These are phyloP conservation scores for Penicillium manginii DNA, from an alignment of 495 filamentous ascomycete species.

Conservation along the genomic window DNA sequence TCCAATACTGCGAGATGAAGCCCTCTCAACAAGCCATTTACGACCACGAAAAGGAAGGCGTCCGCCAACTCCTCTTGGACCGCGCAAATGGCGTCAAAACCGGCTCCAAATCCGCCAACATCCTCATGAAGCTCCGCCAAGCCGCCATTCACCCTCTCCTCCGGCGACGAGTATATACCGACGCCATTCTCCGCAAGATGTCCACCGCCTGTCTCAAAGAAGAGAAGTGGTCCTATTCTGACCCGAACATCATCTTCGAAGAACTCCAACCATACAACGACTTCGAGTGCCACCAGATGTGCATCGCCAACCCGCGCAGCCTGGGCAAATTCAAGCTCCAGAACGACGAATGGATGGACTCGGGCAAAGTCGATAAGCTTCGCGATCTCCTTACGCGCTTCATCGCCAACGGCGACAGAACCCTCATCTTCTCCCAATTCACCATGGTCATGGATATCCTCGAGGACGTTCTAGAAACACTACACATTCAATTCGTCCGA, in stretches of 20 bases:
- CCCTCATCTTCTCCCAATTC: constrained; percentile 90
- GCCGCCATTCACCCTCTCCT: constrained; percentile 92
- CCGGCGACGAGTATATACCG: constrained; percentile 77
- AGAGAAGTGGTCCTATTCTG: constrained; percentile 58
- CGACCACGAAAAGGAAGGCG: constrained; percentile 57
- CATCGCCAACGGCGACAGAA: constrained; percentile 81
- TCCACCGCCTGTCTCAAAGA: constrained; percentile 72
- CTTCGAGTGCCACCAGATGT: constrained; percentile 82
- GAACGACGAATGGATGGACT: constrained; percentile 83
- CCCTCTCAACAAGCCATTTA: constrained; percentile 72
- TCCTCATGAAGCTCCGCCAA: constrained; percentile 89
- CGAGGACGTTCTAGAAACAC: constrained; percentile 74
- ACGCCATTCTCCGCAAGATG: constrained; percentile 76
- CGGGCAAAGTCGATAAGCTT: constrained; percentile 84
- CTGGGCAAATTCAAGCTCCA: constrained; percentile 73
- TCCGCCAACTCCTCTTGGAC: constrained; percentile 57
- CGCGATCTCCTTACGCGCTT: constrained; percentile 71
- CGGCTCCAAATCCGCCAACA: constrained; percentile 64
- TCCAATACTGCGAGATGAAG: constrained; percentile 81
- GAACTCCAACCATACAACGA: constrained; percentile 78
- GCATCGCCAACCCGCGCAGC: constrained; percentile 66
- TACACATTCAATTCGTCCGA: constrained; percentile 73
- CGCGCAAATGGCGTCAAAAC: constrained; percentile 60
- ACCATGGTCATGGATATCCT: constrained; percentile 90
- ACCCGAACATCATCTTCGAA: constrained; percentile 67